A percentile compares a stretch with the other conserved stretches of the same genome.
Evolutionary conservation across 108 stramenopile species (phyloP).

Genomic region (Schizochytrium sp.): DNA sequence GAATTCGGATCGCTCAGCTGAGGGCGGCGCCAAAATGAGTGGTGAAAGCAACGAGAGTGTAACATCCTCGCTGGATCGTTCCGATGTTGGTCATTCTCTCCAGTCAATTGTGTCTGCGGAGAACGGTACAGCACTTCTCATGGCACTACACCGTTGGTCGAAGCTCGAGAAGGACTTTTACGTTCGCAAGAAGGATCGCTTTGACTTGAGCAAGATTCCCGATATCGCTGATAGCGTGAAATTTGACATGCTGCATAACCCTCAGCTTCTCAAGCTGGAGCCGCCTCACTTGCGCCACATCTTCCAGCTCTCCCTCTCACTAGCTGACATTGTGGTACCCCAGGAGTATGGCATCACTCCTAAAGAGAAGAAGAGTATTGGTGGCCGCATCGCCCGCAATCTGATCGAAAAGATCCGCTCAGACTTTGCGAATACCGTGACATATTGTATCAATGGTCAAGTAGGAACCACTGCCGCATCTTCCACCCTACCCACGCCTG

Average conservation of each 20-base stretch:
- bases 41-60: background rate
- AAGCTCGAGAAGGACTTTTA: constrained; percentile 71
- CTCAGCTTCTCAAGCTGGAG: constrained; percentile 81
- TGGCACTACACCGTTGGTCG: constrained; percentile 90
- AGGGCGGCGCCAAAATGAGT: background rate
- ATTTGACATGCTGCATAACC: constrained; percentile 87
- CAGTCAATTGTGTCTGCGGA: constrained; percentile 36
- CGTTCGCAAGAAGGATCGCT: constrained; percentile 66
- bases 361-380: constrained; percentile 86
- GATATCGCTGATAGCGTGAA: constrained; percentile 81
- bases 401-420: constrained; percentile 93
- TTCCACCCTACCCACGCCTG: no score
- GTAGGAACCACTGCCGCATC: background rate
- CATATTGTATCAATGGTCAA: constrained; percentile 43
- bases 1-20: background rate
- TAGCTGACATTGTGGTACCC: constrained; percentile 95
- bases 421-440: constrained; percentile 67
- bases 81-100: background rate
- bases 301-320: constrained; percentile 86
- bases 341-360: constrained; percentile 95
- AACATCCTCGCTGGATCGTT: background rate
- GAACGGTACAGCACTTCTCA: constrained; percentile 72
- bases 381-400: constrained; percentile 87
- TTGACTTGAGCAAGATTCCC: constrained; percentile 78
- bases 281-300: constrained; percentile 83